Evolutionary conservation across 2,329 filamentous ascomycete genomes (phyloP).

Genomic region (Corynespora cassiicola): DNA sequence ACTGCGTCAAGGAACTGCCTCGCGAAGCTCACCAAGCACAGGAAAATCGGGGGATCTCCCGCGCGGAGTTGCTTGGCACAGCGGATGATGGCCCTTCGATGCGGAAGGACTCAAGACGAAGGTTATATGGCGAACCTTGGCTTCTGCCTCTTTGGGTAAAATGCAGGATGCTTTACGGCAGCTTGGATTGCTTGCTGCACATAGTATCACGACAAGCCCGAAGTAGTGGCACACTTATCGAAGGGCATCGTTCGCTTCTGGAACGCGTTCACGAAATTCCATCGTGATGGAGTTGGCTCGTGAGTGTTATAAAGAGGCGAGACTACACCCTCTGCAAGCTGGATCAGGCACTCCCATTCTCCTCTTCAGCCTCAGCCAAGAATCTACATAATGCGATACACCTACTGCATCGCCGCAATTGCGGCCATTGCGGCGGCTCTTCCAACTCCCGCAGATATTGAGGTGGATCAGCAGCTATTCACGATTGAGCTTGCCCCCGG

Average conservation of each 20-base stretch:
- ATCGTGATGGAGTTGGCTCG: neutral
- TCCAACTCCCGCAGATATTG: conserved; percentile 3
- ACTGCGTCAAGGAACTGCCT: too few species aligned
- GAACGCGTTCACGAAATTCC: too few species aligned
- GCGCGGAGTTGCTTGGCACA: neutral
- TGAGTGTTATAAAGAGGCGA: conserved; percentile 1
- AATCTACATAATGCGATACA: conserved; percentile 5
- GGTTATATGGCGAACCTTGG: conserved; percentile 4
- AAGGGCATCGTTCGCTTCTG: too few species aligned
- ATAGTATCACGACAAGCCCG: neutral
- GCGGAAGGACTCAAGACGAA: conserved; percentile 8
- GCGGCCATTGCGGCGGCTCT: conserved; percentile 6
- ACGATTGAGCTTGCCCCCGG: conserved; percentile 80
- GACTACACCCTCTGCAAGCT: neutral
- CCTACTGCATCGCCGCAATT: conserved; percentile 4
- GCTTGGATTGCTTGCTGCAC: neutral
- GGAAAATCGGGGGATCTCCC: conserved; percentile 10
- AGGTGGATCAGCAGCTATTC: conserved; percentile 53
- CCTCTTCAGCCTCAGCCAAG: too few species aligned
- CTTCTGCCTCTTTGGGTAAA: conserved; percentile 5
- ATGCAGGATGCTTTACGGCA: neutral
- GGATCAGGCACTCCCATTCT: too few species aligned
- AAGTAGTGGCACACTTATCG: too few species aligned
- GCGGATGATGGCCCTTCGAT: neutral
- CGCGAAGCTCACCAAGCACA: too few species aligned